Percentiles rank a stretch among this genome's conserved stretches.
These are phyloP conservation scores for Deinandra increscens DNA, from an alignment of 129 eudicot species.

Conservation along the genomic window DNA sequence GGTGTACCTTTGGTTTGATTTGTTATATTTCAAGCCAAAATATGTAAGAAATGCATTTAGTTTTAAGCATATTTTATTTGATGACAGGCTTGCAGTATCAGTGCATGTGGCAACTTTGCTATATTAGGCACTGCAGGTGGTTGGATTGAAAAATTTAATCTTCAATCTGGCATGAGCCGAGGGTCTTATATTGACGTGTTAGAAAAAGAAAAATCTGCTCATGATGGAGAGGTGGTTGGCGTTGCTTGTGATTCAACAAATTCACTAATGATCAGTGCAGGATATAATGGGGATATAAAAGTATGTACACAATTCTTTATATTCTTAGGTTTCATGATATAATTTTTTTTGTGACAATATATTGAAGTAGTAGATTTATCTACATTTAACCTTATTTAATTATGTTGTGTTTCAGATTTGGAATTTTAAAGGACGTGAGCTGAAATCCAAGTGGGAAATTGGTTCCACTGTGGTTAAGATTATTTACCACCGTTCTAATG, in stretches of 20 bases:
- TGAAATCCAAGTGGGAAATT: conserved; percentile 77
- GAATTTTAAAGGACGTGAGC: conserved; percentile 73
- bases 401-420: conserved; percentile 53
- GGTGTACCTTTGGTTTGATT: neutral
- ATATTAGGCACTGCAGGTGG: conserved; percentile 85
- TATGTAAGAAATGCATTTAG: neutral
- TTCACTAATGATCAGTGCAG: conserved; percentile 81
- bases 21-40: conserved; percentile 8
- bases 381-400: neutral
- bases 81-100: conserved; percentile 78
- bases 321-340: neutral
- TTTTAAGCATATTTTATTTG: conserved; percentile 14
- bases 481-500: conserved; percentile 81
- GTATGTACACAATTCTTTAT: conserved; percentile 22
- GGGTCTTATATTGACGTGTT: conserved; percentile 68
- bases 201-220: conserved; percentile 55
- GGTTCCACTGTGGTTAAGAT: conserved; percentile 76
- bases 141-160: conserved; percentile 95
- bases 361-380: neutral
- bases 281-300: conserved; percentile 85
- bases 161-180: conserved; percentile 90
- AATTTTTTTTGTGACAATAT: neutral
- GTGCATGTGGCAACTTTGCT: conserved; percentile 96
- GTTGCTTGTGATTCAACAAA: conserved; percentile 96
- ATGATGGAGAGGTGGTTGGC: conserved; percentile 84